Percentiles rank a stretch among this genome's conserved stretches.
Evolutionary conservation across 805 yeast genomes (phyloP).

Genomic region (Metschnikowia aberdeeniae): DNA sequence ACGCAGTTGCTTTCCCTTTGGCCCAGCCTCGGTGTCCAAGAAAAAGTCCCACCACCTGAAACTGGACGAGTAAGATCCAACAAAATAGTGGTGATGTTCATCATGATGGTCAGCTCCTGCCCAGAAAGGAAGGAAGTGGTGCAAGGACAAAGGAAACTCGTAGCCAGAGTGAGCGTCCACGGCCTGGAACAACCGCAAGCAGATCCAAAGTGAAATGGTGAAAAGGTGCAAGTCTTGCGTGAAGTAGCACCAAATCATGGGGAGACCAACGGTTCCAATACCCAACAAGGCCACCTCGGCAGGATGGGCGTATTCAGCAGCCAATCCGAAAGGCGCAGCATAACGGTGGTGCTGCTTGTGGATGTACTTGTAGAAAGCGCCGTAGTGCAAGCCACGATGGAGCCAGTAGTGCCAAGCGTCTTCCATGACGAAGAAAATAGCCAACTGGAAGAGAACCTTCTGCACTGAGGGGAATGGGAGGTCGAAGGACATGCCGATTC

Average conservation of each 20-base stretch:
- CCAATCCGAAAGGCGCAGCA: slow-evolving; percentile 59
- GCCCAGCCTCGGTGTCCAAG: slow-evolving; percentile 87
- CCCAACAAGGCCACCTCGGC: slow-evolving; percentile 55
- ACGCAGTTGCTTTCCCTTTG: slow-evolving; percentile 70
- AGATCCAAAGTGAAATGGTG: slow-evolving; percentile 51
- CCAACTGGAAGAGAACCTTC: slow-evolving; percentile 43
- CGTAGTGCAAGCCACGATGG: slow-evolving; percentile 53
- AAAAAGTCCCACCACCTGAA: slow-evolving; percentile 95
- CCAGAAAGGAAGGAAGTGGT: slow-evolving; percentile 57
- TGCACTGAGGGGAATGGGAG: slow-evolving; percentile 51
- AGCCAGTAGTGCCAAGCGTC: slow-evolving; percentile 62
- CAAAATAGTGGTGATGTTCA: slow-evolving; percentile 61
- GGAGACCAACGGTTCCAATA: slow-evolving; percentile 58
- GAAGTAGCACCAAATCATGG: slow-evolving; percentile 48
- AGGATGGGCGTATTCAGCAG: slow-evolving; percentile 63
- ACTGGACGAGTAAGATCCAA: slow-evolving; percentile 91
- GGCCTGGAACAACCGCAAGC: slow-evolving; percentile 52
- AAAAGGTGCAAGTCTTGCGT: slow-evolving; percentile 47
- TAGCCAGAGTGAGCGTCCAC: slow-evolving; percentile 61
- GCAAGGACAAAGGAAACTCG: slow-evolving; percentile 59
- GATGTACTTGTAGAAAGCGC: slow-evolving; percentile 52
- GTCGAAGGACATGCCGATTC: slow-evolving; percentile 44
- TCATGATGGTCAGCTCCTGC: slow-evolving; percentile 65
- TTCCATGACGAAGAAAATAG: slow-evolving; percentile 49
- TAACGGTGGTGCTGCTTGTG: slow-evolving; percentile 60